Base-by-base conservation (phyloP, 768 basidiomycete species). In the Leccinum truebloodii region DNA sequence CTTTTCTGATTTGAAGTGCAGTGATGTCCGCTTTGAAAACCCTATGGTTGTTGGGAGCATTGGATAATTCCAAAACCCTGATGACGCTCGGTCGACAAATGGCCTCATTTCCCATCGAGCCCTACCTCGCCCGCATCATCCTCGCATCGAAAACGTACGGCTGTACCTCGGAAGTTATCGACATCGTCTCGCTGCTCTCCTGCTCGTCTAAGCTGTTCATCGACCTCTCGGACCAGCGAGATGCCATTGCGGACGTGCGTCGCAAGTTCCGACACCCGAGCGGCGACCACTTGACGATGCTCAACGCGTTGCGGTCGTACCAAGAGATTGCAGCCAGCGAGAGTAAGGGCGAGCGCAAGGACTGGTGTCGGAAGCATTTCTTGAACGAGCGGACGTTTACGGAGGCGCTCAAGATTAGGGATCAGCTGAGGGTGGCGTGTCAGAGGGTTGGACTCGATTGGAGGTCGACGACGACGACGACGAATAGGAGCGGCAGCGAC, bases 101-200 rank as follows among this genome's bases (percentile, higher is more conserved):
- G 92, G 88, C 94, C 3, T 69, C 78, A n/a, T 93, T 95, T 69
- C 97, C 97, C 3, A 83, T 97, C n/a, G 94, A 98, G 65, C 94
- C 96, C 1, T 77, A 85, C 34, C 83, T 87, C 57, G 30, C 95
- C 0, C 86, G 93, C 32, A 83, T 89, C 46, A 76, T 98, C 34
- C 77, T 98, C 56, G 89, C 90, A 14, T 91, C 96, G 1, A 82
- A 84, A 68, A 81, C 83, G 20, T 77, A 87, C 56, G 83, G 81
- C 2, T 98, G 94, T 76, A 85, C 89, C 0, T 69, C 78, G 18
- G 94, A 96, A 73, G 80, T 96, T 41, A 78, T 98, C 65, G 86
- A 90, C 66, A 89, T 98, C 66, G 79, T 98, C 62, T 88, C 95
- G 10, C 74, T 98, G 28, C 79, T 95, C 41, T 91, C 92, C 12